Conservation (phyloP, 495 filamentous ascomycete species). For the Trichoderma parareesei region DNA sequence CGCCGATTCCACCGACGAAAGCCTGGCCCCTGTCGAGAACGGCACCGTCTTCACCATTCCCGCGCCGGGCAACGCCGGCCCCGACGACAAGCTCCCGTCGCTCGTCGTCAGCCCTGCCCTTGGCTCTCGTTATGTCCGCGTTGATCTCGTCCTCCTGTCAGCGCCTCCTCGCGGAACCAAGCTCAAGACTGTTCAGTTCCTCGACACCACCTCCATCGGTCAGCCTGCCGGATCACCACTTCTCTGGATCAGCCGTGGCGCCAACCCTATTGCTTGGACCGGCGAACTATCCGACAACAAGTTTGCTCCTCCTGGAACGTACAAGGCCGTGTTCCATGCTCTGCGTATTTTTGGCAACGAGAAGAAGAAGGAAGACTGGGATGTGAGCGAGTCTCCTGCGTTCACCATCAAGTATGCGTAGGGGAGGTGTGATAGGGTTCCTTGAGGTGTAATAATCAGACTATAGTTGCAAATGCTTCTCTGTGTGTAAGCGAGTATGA, state of each 20-base stretch:
- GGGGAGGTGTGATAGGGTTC: background rate
- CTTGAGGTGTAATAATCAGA: no score
- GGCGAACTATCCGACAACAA: slow-evolving; percentile 34
- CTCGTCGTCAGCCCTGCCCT: slow-evolving; percentile 21
- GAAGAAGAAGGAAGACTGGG: slow-evolving; percentile 26
- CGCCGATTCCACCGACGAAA: slow-evolving; percentile 25
- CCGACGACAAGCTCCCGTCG: slow-evolving; percentile 23
- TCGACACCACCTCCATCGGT: slow-evolving; percentile 33
- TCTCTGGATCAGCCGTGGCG: slow-evolving; percentile 32
- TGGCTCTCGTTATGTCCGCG: slow-evolving; percentile 36
- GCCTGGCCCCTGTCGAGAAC: slow-evolving; percentile 22
- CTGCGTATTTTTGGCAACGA: slow-evolving; percentile 36
- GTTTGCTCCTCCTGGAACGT: slow-evolving; percentile 34
- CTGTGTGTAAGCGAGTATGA: background rate
- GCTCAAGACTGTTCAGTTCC: slow-evolving; percentile 20
- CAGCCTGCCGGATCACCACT: slow-evolving; percentile 28
- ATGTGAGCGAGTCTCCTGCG: slow-evolving; percentile 25
- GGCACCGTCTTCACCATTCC: slow-evolving; percentile 36
- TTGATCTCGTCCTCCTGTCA: slow-evolving; percentile 32
- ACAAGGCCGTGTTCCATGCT: slow-evolving; percentile 36
- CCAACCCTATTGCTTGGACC: slow-evolving; percentile 26
- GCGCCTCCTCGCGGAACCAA: slow-evolving; percentile 16
- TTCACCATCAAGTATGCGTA: slow-evolving; percentile 30
- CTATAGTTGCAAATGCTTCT: no score
- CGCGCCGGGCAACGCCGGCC: slow-evolving; percentile 18